A percentile compares a stretch with the other conserved stretches of the same genome.
Conservation (phyloP, 805 yeast genomes). For the Candida maesae region DNA sequence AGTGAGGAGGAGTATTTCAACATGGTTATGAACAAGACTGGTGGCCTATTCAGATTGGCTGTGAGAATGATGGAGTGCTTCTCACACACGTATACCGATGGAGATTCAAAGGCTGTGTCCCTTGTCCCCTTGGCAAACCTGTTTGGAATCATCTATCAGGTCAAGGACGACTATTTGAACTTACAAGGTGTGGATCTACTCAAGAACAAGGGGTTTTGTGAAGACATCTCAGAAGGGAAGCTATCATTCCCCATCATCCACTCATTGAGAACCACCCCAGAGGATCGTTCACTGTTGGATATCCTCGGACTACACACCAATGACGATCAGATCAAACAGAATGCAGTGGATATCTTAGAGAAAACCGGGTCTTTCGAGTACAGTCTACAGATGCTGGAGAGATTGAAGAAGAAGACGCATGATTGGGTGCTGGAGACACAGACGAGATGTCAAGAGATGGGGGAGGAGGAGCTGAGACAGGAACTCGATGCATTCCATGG, state of each 20-base stretch:
- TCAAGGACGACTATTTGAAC: conserved; percentile 81
- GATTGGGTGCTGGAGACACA: conserved; percentile 9
- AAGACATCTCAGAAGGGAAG: conserved; percentile 88
- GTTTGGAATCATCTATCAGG: conserved; percentile 81
- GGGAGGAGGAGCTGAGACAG: not conserved
- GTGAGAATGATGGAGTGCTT: conserved; percentile 54
- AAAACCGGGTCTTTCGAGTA: conserved; percentile 24
- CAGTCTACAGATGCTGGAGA: conserved; percentile 12
- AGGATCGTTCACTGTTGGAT: conserved; percentile 40
- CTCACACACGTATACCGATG: no score
- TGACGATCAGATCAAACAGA: conserved; percentile 45
- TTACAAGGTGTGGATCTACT: conserved; percentile 47
- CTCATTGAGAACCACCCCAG: conserved; percentile 38
- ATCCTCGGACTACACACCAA: conserved; percentile 52
- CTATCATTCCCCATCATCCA: conserved; percentile 84
- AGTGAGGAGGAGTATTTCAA: conserved; percentile 58
- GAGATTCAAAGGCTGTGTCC: conserved; percentile 19
- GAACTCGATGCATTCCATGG: conserved; percentile 7
- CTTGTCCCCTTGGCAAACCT: conserved; percentile 64
- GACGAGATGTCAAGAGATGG: not conserved
- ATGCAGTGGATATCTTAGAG: conserved; percentile 47
- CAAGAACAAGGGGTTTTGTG: conserved; percentile 74
- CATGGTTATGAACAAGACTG: conserved; percentile 88
- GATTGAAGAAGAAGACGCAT: conserved; percentile 13
- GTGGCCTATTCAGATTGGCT: conserved; percentile 79